Evolutionary conservation across 2,329 filamentous ascomycete species (phyloP).

Genomic region (Xylariaceae sp.): DNA sequence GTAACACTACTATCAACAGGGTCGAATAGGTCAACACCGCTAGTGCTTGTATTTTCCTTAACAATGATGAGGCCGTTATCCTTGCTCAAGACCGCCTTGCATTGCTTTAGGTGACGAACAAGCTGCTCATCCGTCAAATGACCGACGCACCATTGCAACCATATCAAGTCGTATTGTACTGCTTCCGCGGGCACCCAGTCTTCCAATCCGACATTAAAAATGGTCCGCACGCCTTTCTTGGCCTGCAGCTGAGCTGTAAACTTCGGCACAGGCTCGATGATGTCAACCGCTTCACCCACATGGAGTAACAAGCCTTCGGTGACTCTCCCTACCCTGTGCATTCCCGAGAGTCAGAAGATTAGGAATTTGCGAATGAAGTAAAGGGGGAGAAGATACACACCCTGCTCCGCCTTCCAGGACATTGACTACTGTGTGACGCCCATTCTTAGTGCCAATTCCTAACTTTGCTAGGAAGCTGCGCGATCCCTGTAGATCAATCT

Average conservation of each 20-base stretch:
- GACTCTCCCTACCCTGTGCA: not conserved
- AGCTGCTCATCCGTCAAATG: conserved; percentile 7
- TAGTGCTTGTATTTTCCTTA: not conserved
- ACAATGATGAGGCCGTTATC: not conserved
- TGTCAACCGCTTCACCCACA: not conserved
- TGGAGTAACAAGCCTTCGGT: conserved; percentile 3
- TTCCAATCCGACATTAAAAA: not conserved
- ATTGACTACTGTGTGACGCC: not conserved
- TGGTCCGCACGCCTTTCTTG: conserved; percentile 2
- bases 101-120: not conserved
- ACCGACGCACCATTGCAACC: conserved; percentile 1
- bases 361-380: too few species aligned
- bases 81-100: not conserved
- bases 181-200: not conserved
- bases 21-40: too few species aligned
- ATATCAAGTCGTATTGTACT: not conserved
- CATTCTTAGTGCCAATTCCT: not conserved
- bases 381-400: too few species aligned
- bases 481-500: not conserved
- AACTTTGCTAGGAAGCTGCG: conserved; percentile 7
- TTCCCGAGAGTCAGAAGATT: too few species aligned
- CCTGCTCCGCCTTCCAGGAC: conserved; percentile 2
- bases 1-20: too few species aligned
- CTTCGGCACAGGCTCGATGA: not conserved
- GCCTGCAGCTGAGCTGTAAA: not conserved